Evolutionary conservation across 2,329 filamentous ascomycete species (phyloP), one percentile per base, ranked within the genome.

Genomic region (Myriosclerotinia scirpicola): DNA sequence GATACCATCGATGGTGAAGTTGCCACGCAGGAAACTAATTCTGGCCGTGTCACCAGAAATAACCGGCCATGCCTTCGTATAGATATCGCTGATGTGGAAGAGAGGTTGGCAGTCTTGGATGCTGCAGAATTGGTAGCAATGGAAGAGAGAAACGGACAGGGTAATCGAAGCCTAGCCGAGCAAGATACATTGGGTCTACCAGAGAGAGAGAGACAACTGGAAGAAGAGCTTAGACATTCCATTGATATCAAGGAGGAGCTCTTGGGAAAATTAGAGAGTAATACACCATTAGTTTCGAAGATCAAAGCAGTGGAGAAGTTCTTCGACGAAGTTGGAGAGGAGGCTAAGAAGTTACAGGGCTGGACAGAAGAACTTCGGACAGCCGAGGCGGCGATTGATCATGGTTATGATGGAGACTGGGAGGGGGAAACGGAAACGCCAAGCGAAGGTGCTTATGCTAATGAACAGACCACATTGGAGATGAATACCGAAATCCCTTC

Each of bases 351-450:
- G 30, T 14, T 60, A 8, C 17, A 38, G 14, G 20, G 14, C 17
- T 60, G 56, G 56, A 60, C 42, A 17, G 26, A 60, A 30, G 56
- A 60, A 9, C 44, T 60, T 34, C 44, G 30, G 14, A 12, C 36
- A 22, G 56, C 56, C 5, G 44, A 60, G 42, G 44, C 44, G 12
- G 44, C 38, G 9, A 22, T 60, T 11, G 44, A 60, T 50, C 42
- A 30, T 17, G 30, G 30, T 17, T 36, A 36, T 38, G 30, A 36
- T 48, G 56, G 42, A 22, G 30, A 22, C 9, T 36, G 56, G 42
- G 56, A 38, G 42, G 55, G 34, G 55, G 55, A n/a, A 46, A 46
- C 20, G 55, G 55, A n/a, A 46, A 46, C 20, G 17, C 55, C 11
- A 59, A 46, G 26, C 14, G 22, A 17, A 17, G 30, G 36, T n/a